Conservation (phyloP, 2,329 filamentous ascomycete genomes). For the Cyanodermella asteris region DNA sequence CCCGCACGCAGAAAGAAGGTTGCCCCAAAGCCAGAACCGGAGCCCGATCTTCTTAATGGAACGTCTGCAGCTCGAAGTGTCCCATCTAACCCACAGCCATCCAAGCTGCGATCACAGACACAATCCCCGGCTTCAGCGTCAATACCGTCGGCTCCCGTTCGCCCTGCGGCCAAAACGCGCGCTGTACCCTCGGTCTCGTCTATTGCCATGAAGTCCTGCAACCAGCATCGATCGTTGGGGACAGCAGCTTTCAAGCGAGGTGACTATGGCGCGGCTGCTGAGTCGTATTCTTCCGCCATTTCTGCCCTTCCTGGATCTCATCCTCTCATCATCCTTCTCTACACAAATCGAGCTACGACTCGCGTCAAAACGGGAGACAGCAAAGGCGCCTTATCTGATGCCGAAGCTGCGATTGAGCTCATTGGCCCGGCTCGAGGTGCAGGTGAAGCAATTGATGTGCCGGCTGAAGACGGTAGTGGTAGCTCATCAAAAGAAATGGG, state of each 20-base stretch:
- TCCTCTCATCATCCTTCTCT: constrained; percentile 66
- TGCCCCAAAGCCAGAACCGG: constrained; percentile 27
- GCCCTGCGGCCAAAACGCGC: constrained; percentile 26
- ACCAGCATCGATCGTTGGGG: constrained; percentile 56
- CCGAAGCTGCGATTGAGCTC: constrained; percentile 54
- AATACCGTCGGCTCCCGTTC: constrained; percentile 21
- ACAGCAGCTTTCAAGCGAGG: constrained; percentile 84
- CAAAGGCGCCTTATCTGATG: constrained; percentile 66
- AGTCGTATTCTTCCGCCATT: constrained; percentile 60
- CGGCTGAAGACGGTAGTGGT: constrained; percentile 30
- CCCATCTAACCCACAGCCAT: constrained; percentile 2
- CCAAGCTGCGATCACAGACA: constrained; percentile 5
- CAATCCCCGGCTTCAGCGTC: constrained; percentile 15
- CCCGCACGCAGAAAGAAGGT: constrained; percentile 59
- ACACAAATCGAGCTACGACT: constrained; percentile 79
- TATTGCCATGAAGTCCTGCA: constrained; percentile 50
- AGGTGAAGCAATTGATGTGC: constrained; percentile 54
- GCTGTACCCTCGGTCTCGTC: constrained; percentile 42
- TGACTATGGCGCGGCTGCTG: constrained; percentile 72
- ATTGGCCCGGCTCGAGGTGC: constrained; percentile 65
- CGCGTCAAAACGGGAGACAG: constrained; percentile 80
- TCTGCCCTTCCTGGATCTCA: constrained; percentile 53
- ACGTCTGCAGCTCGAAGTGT: constrained; percentile 11
- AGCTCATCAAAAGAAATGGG: constrained; percentile 75
- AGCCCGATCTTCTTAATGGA: constrained; percentile 44